Evolutionary conservation across 2,329 filamentous ascomycete species (phyloP).

Genomic region (Zymoseptoria tritici): DNA sequence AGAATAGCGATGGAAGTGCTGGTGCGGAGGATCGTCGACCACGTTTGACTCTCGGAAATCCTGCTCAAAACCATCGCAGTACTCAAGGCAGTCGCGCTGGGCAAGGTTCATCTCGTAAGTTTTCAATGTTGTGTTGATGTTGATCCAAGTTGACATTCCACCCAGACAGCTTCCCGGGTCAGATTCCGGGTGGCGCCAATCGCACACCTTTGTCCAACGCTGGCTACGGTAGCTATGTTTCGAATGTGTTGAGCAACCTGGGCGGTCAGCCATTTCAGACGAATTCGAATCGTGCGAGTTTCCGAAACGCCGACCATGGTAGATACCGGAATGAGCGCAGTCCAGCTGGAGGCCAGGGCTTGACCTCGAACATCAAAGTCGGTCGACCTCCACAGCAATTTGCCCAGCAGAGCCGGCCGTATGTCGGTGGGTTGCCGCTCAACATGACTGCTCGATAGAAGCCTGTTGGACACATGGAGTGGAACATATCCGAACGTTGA

Average conservation of each 20-base stretch:
- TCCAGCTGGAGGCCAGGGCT: not conserved
- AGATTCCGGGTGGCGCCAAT: not conserved
- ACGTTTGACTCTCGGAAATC: not conserved
- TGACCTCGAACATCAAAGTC: not conserved
- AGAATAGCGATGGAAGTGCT: slow-evolving; percentile 17
- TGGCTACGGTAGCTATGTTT: not conserved
- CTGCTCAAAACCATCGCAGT: slow-evolving; percentile 1
- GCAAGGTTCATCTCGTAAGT: slow-evolving; percentile 15
- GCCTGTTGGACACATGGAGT: not conserved
- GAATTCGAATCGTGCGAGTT: not conserved
- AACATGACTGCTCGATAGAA: not conserved
- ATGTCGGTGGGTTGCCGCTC: not conserved
- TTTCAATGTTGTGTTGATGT: not conserved
- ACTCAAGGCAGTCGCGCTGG: slow-evolving; percentile 11
- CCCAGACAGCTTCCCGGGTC: slow-evolving; percentile 21
- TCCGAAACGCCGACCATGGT: not conserved
- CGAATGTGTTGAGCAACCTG: not conserved
- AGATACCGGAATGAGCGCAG: not conserved
- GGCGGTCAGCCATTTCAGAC: not conserved
- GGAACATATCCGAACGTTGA: not conserved
- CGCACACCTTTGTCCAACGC: not conserved
- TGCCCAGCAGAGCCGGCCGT: not conserved
- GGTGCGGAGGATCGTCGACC: slow-evolving; percentile 9
- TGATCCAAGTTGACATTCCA: not conserved
- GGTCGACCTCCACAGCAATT: not conserved